phyloP scores from a whole-genome alignment of 257 asterid species.

The Nicotiana tomentosiformis region DNA sequence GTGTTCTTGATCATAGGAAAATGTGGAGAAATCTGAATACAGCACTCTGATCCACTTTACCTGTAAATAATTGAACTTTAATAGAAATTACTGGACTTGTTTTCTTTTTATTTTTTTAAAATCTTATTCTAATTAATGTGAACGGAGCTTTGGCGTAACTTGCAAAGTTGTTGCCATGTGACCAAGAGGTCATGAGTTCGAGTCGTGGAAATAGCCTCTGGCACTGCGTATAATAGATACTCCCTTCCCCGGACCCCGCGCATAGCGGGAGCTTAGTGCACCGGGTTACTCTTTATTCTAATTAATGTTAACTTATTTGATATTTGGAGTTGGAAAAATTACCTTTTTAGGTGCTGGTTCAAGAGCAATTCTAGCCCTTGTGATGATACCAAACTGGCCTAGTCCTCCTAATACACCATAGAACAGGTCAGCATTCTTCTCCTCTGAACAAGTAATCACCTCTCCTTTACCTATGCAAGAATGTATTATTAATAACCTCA shows the following conservation, averaged over 20 bases:
- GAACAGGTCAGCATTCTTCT: slow-evolving; percentile 69
- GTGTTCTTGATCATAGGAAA: slow-evolving; percentile 70
- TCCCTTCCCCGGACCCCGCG: too few relatives aligned
- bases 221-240: too few relatives aligned
- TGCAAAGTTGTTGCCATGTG: too few relatives aligned
- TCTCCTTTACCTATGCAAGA: slow-evolving; percentile 64
- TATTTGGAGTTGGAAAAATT: background rate
- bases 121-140: background rate
- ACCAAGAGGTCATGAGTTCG: too few relatives aligned
- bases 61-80: slow-evolving; percentile 33
- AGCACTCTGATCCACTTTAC: slow-evolving; percentile 89
- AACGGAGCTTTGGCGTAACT: too few relatives aligned
- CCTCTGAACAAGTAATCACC: slow-evolving; percentile 62
- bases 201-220: too few relatives aligned
- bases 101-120: background rate
- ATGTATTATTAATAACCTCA: background rate
- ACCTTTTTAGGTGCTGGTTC: slow-evolving; percentile 78
- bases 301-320: background rate
- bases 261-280: too few relatives aligned
- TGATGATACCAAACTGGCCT: slow-evolving; percentile 91
- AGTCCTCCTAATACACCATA: slow-evolving; percentile 81
- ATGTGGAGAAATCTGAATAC: slow-evolving; percentile 61
- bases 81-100: background rate
- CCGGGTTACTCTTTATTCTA: background rate
- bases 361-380: slow-evolving; percentile 71